Evolutionary conservation across 1,284 basidiomycete genomes (phyloP).

Genomic region (Neonothopanus nambi): DNA sequence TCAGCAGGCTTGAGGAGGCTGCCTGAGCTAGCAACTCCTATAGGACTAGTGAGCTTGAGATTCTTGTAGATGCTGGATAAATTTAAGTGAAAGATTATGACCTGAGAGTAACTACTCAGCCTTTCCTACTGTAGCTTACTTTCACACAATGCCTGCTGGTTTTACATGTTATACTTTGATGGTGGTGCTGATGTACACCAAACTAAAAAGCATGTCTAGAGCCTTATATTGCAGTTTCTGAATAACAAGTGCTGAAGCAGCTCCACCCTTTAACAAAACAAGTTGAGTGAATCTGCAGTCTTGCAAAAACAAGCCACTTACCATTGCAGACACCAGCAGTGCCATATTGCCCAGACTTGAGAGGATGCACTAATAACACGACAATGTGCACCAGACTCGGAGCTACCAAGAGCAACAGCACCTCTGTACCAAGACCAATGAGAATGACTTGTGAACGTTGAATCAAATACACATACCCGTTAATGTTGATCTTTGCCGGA

Average conservation of each 20-base stretch:
- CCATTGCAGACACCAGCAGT: conserved; percentile 98
- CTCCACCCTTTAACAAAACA: conserved; percentile 69
- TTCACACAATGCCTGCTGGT: too few species aligned
- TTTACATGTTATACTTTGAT: too few species aligned
- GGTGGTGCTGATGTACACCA: neutral
- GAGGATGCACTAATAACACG: conserved; percentile 89
- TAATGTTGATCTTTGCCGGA: conserved; percentile 88
- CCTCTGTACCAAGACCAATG: conserved; percentile 54
- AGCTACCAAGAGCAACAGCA: conserved; percentile 91
- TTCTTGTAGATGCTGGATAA: too few species aligned
- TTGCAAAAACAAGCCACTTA: conserved; percentile 42
- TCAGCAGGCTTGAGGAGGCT: too few species aligned
- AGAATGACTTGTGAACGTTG: conserved; percentile 14
- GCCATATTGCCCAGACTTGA: conserved; percentile 96
- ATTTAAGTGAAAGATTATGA: too few species aligned
- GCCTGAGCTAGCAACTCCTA: too few species aligned
- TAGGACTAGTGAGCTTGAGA: too few species aligned
- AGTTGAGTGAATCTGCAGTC: conserved; percentile 3
- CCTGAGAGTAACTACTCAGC: too few species aligned
- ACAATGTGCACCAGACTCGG: conserved; percentile 95
- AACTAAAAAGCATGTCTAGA: conserved; percentile 7
- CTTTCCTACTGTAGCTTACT: too few species aligned
- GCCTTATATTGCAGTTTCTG: conserved; percentile 68
- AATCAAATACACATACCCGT: conserved; percentile 61
- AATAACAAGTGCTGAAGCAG: conserved; percentile 87